These are phyloP conservation scores for Mytilinidion resinicola DNA, from an alignment of 495 filamentous ascomycete genomes.

Conservation along the genomic window DNA sequence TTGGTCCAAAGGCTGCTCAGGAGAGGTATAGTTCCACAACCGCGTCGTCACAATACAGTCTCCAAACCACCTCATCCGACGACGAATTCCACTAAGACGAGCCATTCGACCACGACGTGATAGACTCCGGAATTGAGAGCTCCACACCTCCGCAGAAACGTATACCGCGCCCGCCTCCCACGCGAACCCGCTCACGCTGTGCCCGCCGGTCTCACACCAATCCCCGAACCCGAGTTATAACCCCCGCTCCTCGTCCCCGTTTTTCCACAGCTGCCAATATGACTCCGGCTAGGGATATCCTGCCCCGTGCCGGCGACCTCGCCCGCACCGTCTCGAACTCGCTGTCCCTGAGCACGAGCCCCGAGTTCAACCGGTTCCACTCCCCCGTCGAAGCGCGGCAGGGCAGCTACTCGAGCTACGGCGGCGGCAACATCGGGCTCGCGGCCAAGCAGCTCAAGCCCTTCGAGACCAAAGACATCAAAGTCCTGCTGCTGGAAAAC, in stretches of 20 bases:
- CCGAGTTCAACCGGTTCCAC: slow-evolving; percentile 54
- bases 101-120: too few species aligned
- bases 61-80: too few species aligned
- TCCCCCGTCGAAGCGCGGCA: slow-evolving; percentile 47
- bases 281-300: slow-evolving; percentile 1
- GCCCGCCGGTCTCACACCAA: background rate
- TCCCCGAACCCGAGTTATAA: too few species aligned
- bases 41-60: too few species aligned
- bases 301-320: background rate
- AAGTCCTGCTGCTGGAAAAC: slow-evolving; percentile 93
- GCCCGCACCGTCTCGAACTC: background rate
- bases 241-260: too few species aligned
- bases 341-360: slow-evolving; percentile 41
- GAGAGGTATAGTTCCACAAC: too few species aligned
- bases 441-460: slow-evolving; percentile 81
- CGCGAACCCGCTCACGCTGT: background rate
- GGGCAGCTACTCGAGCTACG: slow-evolving; percentile 6
- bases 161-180: background rate
- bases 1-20: too few species aligned
- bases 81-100: too few species aligned
- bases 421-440: background rate
- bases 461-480: slow-evolving; percentile 90
- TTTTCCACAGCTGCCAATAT: background rate
- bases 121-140: too few species aligned
- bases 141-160: too few species aligned